Conservation (phyloP, 768 basidiomycete genomes). For the Termitomyces sp. region DNA sequence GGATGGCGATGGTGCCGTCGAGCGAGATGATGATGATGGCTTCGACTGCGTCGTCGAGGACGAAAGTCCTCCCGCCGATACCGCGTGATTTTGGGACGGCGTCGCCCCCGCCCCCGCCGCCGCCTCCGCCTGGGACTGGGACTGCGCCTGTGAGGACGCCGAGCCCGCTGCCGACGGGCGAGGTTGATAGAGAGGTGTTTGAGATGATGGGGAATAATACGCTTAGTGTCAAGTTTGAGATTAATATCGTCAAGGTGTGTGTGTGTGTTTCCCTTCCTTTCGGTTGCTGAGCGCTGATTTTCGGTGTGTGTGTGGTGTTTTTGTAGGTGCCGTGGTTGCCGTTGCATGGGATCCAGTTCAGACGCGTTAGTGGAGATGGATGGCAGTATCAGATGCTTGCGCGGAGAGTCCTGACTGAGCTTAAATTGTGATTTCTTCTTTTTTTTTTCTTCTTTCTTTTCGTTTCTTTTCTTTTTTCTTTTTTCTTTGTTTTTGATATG, state of each 20-base stretch:
- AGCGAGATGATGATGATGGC: slow-evolving; percentile 27
- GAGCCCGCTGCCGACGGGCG: slow-evolving; percentile 58
- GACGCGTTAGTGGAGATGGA: slow-evolving; percentile 82
- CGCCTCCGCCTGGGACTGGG: too few species aligned
- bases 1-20: slow-evolving; percentile 14
- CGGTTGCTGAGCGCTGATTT: background rate
- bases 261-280: background rate
- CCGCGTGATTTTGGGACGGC: slow-evolving; percentile 57
- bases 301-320: background rate
- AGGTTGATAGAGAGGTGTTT: slow-evolving; percentile 62
- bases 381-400: slow-evolving; percentile 99
- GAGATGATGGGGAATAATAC: slow-evolving; percentile 72
- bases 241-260: slow-evolving; percentile 92
- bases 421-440: slow-evolving; percentile 57
- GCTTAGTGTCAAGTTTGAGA: slow-evolving; percentile 91
- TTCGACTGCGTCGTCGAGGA: slow-evolving; percentile 30
- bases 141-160: slow-evolving; percentile 28
- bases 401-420: slow-evolving; percentile 78
- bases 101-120: slow-evolving; percentile 10
- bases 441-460: too few species aligned
- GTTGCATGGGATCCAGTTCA: slow-evolving; percentile 92
- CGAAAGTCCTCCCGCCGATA: slow-evolving; percentile 73
- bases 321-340: slow-evolving; percentile 86
- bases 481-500: background rate
- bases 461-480: too few species aligned